Evolutionary conservation across 2,329 filamentous ascomycete genomes (phyloP).

Genomic region (Alternaria triticimaculans): DNA sequence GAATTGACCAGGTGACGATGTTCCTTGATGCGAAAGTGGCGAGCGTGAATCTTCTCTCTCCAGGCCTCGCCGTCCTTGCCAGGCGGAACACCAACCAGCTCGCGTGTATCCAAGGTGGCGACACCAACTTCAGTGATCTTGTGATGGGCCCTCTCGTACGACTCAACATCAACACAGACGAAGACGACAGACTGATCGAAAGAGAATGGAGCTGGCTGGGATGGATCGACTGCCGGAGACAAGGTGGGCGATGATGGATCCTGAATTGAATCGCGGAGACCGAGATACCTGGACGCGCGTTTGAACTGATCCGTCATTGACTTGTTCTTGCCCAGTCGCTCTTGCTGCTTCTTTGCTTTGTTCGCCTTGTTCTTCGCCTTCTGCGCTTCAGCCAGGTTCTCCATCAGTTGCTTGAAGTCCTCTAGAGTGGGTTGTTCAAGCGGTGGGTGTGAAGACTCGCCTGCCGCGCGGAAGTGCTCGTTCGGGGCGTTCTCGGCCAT

Average conservation of each 20-base stretch:
- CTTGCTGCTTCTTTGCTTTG: slow-evolving; percentile 59
- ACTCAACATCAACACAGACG: slow-evolving; percentile 82
- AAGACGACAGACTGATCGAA: slow-evolving; percentile 67
- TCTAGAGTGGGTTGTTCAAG: slow-evolving; percentile 50
- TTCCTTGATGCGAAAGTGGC: slow-evolving; percentile 81
- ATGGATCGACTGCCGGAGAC: slow-evolving; percentile 23
- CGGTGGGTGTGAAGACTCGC: slow-evolving; percentile 28
- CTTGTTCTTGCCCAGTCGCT: slow-evolving; percentile 59
- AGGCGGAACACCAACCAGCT: slow-evolving; percentile 63
- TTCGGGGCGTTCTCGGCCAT: slow-evolving; percentile 36
- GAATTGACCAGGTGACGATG: slow-evolving; percentile 70
- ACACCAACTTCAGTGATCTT: slow-evolving; percentile 87
- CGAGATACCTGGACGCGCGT: slow-evolving; percentile 73
- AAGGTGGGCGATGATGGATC: neutral
- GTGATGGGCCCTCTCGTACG: slow-evolving; percentile 70
- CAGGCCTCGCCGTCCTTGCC: slow-evolving; percentile 70
- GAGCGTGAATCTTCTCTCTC: slow-evolving; percentile 69
- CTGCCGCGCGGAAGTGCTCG: slow-evolving; percentile 15
- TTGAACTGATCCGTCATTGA: slow-evolving; percentile 64
- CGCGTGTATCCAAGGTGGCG: slow-evolving; percentile 75
- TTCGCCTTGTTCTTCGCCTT: slow-evolving; percentile 57
- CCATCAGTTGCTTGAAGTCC: slow-evolving; percentile 63
- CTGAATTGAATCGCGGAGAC: slow-evolving; percentile 59
- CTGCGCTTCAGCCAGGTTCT: slow-evolving; percentile 57
- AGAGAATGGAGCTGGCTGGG: slow-evolving; percentile 30